Evolutionary conservation across 2,329 filamentous ascomycete genomes (phyloP), one percentile per base, ranked within the genome.

Genomic region (Trichoderma sp.): DNA sequence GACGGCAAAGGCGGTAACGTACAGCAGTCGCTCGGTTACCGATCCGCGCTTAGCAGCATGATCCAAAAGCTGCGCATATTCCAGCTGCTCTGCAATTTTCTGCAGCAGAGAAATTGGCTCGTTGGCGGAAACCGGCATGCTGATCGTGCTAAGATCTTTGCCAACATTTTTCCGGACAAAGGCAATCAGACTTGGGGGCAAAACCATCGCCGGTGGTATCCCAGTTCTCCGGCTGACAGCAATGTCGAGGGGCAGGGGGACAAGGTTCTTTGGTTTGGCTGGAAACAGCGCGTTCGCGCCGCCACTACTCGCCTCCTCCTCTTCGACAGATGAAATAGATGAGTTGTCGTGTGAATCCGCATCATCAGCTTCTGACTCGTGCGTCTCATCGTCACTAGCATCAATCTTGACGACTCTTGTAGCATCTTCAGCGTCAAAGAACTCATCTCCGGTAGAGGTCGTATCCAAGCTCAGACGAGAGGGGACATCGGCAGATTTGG

Each of bases 101-200:
- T 99, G 95, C 5, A 98, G 84, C 12, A 97, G 81, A 0, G 94
- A 97, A 1, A 90, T 87, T 0, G 95, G 95, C 77, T 99, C 95
- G 78, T 99, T 99, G 27, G 94, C 90, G 5, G 94, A 97, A 1
- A 97, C 95, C 0, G 95, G 95, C 94, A 98, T 98, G 57, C 93
- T 94, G 71, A 99, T 97, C 3, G 93, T 96, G 69, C 93, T 97
- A 58, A 99, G 83, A 78, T 99, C 95, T 79, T 99, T 99, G 76
- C 95, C 95, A 10, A 98, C 95, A 73, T 99, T 99, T 79, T 98
- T 99, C 72, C 95, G 89, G 35, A 98, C 85, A 77, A 98, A 97
- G 0, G 92, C 92, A 72, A 99, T 97, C 64, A 99, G 83, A 77
- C 93, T 97, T 0, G 95, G 95, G 0, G 95, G 95, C 67, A 89